Percentiles rank a stretch among this genome's conserved stretches.
These are phyloP conservation scores for Nakazawaea ishiwadae DNA, from an alignment of 805 yeast species.

Conservation along the genomic window DNA sequence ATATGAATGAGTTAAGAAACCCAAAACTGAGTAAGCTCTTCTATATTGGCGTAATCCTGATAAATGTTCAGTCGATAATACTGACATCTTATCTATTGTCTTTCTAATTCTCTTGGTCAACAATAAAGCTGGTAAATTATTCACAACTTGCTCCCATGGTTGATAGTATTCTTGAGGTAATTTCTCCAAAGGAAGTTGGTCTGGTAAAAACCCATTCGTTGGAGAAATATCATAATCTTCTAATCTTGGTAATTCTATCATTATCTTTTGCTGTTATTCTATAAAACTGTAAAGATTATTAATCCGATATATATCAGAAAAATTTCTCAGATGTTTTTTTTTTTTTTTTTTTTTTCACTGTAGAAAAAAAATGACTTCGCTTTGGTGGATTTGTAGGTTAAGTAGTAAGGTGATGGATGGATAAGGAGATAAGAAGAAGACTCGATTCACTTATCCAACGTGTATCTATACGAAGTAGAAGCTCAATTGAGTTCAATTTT, in stretches of 20 bases:
- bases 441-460: no score
- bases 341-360: neutral
- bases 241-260: constrained; percentile 37
- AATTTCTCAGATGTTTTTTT: neutral
- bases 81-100: constrained; percentile 60
- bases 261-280: neutral
- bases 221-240: constrained; percentile 69
- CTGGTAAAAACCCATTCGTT: constrained; percentile 76
- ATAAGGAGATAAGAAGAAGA: neutral
- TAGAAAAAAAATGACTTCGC: no score
- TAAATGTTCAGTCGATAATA: constrained; percentile 45
- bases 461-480: no score
- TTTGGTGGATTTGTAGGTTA: no score
- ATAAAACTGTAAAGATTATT: no score
- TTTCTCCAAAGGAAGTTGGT: constrained; percentile 51
- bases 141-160: constrained; percentile 74
- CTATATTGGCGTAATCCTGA: constrained; percentile 48
- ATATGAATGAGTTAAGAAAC: constrained; percentile 83
- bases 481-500: no score
- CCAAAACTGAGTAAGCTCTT: constrained; percentile 76
- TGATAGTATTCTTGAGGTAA: constrained; percentile 59
- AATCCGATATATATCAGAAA: no score
- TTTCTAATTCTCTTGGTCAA: constrained; percentile 57
- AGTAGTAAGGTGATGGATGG: no score
- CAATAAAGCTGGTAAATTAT: constrained; percentile 67